Base-by-base conservation (phyloP, 805 yeast genomes). In the Candida ulmi region DNA sequence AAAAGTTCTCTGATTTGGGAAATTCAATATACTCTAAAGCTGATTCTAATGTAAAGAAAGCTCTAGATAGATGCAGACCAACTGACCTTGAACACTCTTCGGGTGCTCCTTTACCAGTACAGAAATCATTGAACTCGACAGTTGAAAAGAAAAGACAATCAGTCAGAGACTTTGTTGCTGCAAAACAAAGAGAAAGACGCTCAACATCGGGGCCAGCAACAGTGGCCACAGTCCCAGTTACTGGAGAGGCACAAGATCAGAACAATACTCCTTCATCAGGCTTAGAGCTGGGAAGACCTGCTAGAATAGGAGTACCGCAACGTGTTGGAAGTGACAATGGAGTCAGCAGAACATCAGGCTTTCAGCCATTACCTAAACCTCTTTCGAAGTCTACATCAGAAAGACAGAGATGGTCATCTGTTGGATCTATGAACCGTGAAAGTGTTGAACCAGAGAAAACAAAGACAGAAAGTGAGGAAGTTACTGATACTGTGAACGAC, bases 11-110 rank as follows among this genome's bases (percentile, higher is more conserved):
- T 0, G 52, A 60, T 0, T 62, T 66, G 12, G 83, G 80, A 0
- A 74, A 71, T 13, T 47, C 45, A 13, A 38, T 55, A 21, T 36
- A 44, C 13, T 8, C 39, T 2, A 43, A 47, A 25, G 58, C 51
- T 39, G 49, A 57, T 63, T 6, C 44, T 0, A 69, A 62, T 40
- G 68, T 71, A 1, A 68, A 69, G 35, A 80, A 72, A 48, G 86
- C 85, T 0, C 60, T 86, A 13, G 88, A 81, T 41, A 68, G 77
- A 51, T 64, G 78, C 0, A 74, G 68, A 36, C 86, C 86, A 5
- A 36, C 45, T 6, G 54, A 60, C 37, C 43, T 63, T 39, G 45
- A 34, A 17, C 25, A 41, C 4, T 6, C 23, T 8, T 8, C 15
- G 7, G 5, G 16, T 32, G 44, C 48, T 21, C 45, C 58, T 15